These are phyloP conservation scores for Phyllachora maydis DNA, from an alignment of 2,329 filamentous ascomycete genomes.

Conservation along the genomic window DNA sequence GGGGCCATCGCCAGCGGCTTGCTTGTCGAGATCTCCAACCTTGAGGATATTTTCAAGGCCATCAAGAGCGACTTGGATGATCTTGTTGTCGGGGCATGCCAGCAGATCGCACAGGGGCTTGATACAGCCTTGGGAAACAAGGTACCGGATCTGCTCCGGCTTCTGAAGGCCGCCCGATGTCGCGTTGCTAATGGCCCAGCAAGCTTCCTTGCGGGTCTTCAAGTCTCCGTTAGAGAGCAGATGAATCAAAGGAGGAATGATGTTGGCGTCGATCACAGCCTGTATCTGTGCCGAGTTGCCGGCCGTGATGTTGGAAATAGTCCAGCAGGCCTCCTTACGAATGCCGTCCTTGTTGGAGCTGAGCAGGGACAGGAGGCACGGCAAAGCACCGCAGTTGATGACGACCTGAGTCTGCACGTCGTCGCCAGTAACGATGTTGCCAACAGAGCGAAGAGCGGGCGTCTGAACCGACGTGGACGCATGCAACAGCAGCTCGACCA, in stretches of 20 bases:
- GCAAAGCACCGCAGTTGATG: conserved; percentile 90
- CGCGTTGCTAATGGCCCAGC: conserved; percentile 98
- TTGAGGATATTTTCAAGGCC: conserved; percentile 98
- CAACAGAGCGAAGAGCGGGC: conserved; percentile 86
- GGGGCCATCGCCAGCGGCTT: conserved; percentile 52
- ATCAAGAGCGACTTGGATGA: conserved; percentile 95
- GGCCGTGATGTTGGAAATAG: conserved; percentile 96
- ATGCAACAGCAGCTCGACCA: conserved; percentile 95
- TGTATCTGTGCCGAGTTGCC: conserved; percentile 98
- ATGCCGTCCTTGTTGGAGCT: conserved; percentile 98
- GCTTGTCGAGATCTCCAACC: conserved; percentile 97
- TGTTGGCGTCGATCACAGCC: conserved; percentile 87
- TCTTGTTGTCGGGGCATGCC: conserved; percentile 96
- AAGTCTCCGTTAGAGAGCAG: conserved; percentile 91
- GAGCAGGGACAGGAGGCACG: conserved; percentile 78
- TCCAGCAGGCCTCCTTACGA: conserved; percentile 99
- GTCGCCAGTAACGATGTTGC: conserved; percentile 96
- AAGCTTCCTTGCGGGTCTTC: conserved; percentile 98
- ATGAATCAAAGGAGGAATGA: conserved; percentile 90
- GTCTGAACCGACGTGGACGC: conserved; percentile 97
- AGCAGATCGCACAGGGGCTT: conserved; percentile 92
- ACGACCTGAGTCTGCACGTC: conserved; percentile 98
- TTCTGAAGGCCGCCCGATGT: conserved; percentile 96
- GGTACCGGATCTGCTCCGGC: conserved; percentile 92
- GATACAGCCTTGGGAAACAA: conserved; percentile 87